Conservation (phyloP, 306 rosid species). For the Vigna nakashimae region DNA sequence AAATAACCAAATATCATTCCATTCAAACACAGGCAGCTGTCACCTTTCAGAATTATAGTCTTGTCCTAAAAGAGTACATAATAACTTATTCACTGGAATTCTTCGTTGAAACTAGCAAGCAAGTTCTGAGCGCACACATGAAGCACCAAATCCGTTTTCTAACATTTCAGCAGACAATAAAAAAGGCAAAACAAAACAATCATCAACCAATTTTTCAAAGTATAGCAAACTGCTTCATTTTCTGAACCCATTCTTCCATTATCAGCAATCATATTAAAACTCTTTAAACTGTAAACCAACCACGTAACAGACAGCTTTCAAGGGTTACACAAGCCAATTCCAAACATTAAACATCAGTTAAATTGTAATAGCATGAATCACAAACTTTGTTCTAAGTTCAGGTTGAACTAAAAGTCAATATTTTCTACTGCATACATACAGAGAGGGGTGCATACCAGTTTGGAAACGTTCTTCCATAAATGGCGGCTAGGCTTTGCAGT, state of each 20-base stretch:
- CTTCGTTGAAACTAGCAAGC: background rate
- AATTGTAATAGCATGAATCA: background rate
- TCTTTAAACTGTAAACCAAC: background rate
- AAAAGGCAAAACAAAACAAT: background rate
- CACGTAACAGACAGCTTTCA: background rate
- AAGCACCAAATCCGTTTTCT: constrained; percentile 4
- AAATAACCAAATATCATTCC: background rate
- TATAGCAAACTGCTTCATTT: background rate
- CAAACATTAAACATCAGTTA: background rate
- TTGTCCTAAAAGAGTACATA: background rate
- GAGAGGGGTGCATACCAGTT: constrained; percentile 57
- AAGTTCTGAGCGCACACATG: background rate
- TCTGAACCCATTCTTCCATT: background rate
- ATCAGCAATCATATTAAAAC: background rate
- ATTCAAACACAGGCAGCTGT: background rate
- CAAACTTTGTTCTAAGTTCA: background rate
- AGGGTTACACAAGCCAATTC: background rate
- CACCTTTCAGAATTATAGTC: background rate
- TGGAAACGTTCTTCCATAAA: constrained; percentile 92
- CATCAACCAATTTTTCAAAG: background rate
- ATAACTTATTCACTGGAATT: constrained; percentile 3
- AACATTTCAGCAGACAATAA: background rate
- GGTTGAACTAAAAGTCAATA: background rate
- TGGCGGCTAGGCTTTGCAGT: constrained; percentile 75
- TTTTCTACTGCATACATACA: background rate